Evolutionary conservation across 2,329 filamentous ascomycete species (phyloP), one percentile per base, ranked within the genome.

Genomic region (Colletotrichum sidae): DNA sequence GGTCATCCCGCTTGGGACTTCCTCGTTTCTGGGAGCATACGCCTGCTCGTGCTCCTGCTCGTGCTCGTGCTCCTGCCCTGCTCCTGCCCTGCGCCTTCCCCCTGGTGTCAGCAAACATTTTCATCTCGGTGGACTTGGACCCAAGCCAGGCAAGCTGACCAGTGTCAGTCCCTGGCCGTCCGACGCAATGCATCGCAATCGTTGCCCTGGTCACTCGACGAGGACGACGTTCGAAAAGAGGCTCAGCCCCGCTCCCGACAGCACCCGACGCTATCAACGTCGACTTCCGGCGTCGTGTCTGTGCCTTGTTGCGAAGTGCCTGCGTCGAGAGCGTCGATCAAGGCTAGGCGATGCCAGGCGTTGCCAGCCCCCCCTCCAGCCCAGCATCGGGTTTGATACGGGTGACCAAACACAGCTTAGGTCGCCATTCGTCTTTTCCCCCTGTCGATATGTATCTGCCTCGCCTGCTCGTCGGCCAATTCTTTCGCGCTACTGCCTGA

Each of bases 391-490:
- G 34, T 41, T 60, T 60, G 46, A 53, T 58, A 55, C 56, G 45
- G 51, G 38, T 55, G 39, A 50, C 38, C 56, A 12, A 41, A 34
- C 8, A 35, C 50, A 12, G 57, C 34, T 45, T 39, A 45, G 25
- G 33, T 34, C 49, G 50, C n/a, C 58, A 52, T 34, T 34, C 41
- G 34, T 52, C 38, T 41, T 41, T 41, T 7, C 38, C 4, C 57
- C 51, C 45, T 15, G n/a, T 12, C 13, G 13, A n/a, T 47, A 33
- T 13, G n/a, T 37, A 33, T 35, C 42, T 38, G 41, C 17, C 38
- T 42, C 42, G 42, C 54, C 46, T 50, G 34, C 61, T 55, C 60
- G 61, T 65, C 61, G 61, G 61, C 50, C 56, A 60, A 55, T 65
- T 65, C 60, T 50, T 60, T 60, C 44, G 61, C 45, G 55, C 50